Evolutionary conservation across 495 filamentous ascomycete species (phyloP), one percentile per base, ranked within the genome.

Genomic region (Neurospora tetraspora): DNA sequence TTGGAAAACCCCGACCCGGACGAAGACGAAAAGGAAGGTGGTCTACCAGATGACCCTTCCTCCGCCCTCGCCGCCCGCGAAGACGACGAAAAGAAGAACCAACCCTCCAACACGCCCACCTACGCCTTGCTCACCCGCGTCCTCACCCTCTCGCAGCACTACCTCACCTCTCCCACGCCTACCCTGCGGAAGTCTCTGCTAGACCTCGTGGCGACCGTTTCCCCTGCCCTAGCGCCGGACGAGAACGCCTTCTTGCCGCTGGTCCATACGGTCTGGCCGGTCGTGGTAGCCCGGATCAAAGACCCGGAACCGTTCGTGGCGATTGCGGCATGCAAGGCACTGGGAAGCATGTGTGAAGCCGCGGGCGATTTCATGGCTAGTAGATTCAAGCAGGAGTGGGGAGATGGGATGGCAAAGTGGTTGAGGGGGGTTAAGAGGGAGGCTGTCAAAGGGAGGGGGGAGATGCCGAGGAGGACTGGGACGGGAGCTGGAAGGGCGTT

Each of bases 241-340:
- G 91, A 96, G 78, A 88, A 92, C 69, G 88, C 88, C 14, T 97
- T 97, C 78, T 84, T 99, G 1, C 96, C 96, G 0, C 84, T 98
- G 4, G 89, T 98, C 68, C 93, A 97, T 78, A 91, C 92, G 5
- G 81, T 98, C 34, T 99, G 94, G 93, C 93, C 94, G 0, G 88
- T 93, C 6, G 83, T 97, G 11, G 81, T 92, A 1, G 81, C 87
- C 5, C 86, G 93, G 40, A 85, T 98, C 7, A 86, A 91, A 73
- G 92, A 96, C 78, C 81, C 87, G 36, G 93, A 97, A 79, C 85
- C 87, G 0, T 94, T 89, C 74, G 91, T 97, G n/a, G 88, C 86
- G 1, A 85, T 90, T 11, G 85, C 89, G 3, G 91, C 93, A 34
- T 88, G 90, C 45, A 85, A 89, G 31, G 86, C 90, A 4, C 81